Percentiles rank a stretch among this genome's conserved stretches.
Evolutionary conservation across 2,329 filamentous ascomycete species (phyloP).

Genomic region (Cladophialophora immunda): DNA sequence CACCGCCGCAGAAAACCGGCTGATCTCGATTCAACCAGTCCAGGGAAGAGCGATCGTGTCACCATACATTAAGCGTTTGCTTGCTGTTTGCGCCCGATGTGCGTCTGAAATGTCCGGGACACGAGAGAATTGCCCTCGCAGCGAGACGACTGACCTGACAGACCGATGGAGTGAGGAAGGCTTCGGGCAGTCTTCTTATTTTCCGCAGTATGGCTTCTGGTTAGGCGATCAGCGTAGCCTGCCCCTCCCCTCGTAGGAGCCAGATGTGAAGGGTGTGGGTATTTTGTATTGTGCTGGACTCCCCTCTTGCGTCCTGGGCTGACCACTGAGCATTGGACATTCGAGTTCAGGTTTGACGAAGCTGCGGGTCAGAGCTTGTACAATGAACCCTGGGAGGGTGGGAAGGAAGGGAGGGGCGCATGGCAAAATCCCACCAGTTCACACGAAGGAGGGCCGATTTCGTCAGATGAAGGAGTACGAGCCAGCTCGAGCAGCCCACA

Average conservation of each 20-base stretch:
- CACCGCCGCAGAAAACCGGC: constrained; percentile 1
- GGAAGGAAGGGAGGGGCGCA: neutral
- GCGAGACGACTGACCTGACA: neutral
- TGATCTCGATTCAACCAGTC: neutral
- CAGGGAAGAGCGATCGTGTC: neutral
- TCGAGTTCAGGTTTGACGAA: constrained; percentile 7
- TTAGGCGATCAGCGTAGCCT: constrained; percentile 1
- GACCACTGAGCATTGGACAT: constrained; percentile 1
- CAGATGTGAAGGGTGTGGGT: constrained; percentile 4
- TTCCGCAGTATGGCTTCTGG: neutral
- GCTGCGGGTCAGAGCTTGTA: constrained; percentile 6
- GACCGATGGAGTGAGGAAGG: neutral
- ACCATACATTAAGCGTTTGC: neutral
- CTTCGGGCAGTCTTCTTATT: neutral
- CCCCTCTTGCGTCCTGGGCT: constrained; percentile 2
- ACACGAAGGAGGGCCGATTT: constrained; percentile 3
- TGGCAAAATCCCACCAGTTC: constrained; percentile 17
- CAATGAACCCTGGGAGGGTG: neutral
- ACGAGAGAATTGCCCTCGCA: neutral
- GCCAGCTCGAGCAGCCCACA: neutral
- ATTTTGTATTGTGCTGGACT: constrained; percentile 4
- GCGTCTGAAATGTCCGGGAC: neutral
- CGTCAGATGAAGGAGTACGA: constrained; percentile 11
- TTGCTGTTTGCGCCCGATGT: neutral
- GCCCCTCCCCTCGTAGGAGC: constrained; percentile 1